Conservation (phyloP, 805 yeast genomes). For the Jamesozyma gamospora region DNA sequence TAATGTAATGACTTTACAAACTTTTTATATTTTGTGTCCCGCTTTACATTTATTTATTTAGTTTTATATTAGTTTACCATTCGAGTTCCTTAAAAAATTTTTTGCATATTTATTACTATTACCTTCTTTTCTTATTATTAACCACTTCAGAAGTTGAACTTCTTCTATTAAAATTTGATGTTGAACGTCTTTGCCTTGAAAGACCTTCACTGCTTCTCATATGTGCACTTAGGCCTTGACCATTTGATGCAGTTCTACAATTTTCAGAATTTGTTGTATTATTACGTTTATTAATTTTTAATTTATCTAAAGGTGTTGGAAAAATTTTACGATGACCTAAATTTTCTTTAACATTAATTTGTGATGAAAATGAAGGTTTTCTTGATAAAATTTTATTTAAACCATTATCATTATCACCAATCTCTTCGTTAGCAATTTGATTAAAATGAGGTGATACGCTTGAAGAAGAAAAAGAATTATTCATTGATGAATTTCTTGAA, state of each 20-base stretch:
- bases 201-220: slow-evolving; percentile 13
- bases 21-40: neutral
- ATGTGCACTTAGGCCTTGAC: slow-evolving; percentile 14
- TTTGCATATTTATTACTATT: too few relatives aligned
- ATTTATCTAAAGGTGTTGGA: slow-evolving; percentile 19
- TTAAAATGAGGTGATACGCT: slow-evolving; percentile 1
- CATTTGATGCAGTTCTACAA: slow-evolving; percentile 6
- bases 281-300: slow-evolving; percentile 18
- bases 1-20: too few relatives aligned
- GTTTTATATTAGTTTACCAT: neutral
- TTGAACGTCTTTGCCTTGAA: neutral
- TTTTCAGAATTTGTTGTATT: slow-evolving; percentile 9
- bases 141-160: slow-evolving; percentile 9
- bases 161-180: slow-evolving; percentile 4
- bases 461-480: slow-evolving; percentile 1
- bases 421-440: neutral
- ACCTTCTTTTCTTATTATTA: neutral
- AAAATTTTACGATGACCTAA: slow-evolving; percentile 4
- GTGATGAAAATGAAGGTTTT: neutral
- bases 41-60: neutral
- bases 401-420: neutral
- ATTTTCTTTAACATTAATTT: slow-evolving; percentile 4
- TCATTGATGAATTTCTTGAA: neutral
- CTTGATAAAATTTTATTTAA: neutral
- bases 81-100: too few relatives aligned